A percentile compares a stretch with the other conserved stretches of the same genome.
Conservation (phyloP, 495 filamentous ascomycete genomes). For the Terfezia boudieri region DNA sequence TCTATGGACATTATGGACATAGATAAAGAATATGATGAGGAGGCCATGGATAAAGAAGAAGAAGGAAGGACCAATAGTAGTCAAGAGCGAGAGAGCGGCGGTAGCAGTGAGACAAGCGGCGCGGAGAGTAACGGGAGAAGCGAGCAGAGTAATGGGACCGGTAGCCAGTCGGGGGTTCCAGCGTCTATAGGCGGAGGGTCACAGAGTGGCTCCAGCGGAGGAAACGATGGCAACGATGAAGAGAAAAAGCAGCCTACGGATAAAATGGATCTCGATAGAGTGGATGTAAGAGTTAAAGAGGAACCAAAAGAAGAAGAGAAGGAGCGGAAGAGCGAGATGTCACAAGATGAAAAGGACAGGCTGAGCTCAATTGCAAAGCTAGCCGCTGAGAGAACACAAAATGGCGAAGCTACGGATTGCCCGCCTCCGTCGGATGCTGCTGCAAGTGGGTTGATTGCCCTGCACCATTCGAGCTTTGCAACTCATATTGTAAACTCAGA, state of each 20-base stretch:
- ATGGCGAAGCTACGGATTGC: too few relatives aligned
- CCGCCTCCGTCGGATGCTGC: too few relatives aligned
- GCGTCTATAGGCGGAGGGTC: too few relatives aligned
- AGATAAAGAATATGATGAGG: slow-evolving; percentile 13
- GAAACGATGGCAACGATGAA: background rate
- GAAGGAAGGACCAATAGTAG: slow-evolving; percentile 6
- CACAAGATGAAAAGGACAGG: too few relatives aligned
- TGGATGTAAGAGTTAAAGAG: background rate
- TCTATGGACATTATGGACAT: slow-evolving; percentile 3
- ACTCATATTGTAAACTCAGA: slow-evolving; percentile 12
- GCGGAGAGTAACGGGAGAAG: slow-evolving; percentile 2
- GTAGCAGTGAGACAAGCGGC: background rate
- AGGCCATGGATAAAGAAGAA: slow-evolving; percentile 1
- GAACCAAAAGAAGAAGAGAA: background rate
- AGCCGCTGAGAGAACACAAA: too few relatives aligned
- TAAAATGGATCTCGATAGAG: background rate
- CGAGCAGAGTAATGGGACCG: slow-evolving; percentile 1
- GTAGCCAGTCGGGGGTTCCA: background rate
- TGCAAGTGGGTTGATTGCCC: background rate
- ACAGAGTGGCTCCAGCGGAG: background rate
- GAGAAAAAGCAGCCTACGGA: background rate
- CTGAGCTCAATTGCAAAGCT: too few relatives aligned
- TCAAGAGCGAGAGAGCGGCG: slow-evolving; percentile 3
- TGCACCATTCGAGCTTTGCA: slow-evolving; percentile 9
- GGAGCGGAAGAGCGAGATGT: too few relatives aligned